Conservation (phyloP, 2,329 filamentous ascomycete genomes). For the Trichoderma koningii region DNA sequence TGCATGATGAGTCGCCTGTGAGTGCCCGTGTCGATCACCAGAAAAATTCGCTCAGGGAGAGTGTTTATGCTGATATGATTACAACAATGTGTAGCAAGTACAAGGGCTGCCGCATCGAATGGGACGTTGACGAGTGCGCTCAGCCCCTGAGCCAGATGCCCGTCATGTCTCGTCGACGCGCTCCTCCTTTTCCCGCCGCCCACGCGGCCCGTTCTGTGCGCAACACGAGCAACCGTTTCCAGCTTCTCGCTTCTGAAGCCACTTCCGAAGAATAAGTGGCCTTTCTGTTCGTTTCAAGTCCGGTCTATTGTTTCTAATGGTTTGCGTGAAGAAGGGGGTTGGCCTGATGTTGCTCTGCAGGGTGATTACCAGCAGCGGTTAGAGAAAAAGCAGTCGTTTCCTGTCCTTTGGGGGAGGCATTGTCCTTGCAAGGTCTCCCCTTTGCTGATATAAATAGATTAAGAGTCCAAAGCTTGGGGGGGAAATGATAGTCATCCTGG, state of each 20-base stretch:
- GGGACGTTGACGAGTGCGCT: constrained; percentile 72
- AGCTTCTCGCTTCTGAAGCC: constrained; percentile 59
- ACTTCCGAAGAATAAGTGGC: constrained; percentile 46
- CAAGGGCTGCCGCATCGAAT: constrained; percentile 70
- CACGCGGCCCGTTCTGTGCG: constrained; percentile 40
- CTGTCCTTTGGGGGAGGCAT: too few species aligned
- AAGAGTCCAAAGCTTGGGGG: too few species aligned
- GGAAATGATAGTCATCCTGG: too few species aligned
- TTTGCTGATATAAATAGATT: too few species aligned
- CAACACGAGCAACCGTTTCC: constrained; percentile 60
- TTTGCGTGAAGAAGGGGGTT: too few species aligned
- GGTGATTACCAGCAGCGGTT: too few species aligned
- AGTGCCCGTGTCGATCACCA: constrained; percentile 33
- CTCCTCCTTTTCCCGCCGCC: constrained; percentile 31
- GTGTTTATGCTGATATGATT: too few species aligned
- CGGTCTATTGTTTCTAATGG: too few species aligned
- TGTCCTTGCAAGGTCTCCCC: too few species aligned
- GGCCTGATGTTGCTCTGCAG: too few species aligned
- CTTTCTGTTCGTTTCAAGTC: background rate
- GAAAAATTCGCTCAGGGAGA: background rate
- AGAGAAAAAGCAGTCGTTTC: too few species aligned
- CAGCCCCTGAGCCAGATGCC: constrained; percentile 50
- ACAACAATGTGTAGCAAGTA: constrained; percentile 55
- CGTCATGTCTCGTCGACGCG: constrained; percentile 27
- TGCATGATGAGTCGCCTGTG: constrained; percentile 71